Evolutionary conservation across 2,329 filamentous ascomycete species (phyloP).

Genomic region (Colletotrichum somersetense): DNA sequence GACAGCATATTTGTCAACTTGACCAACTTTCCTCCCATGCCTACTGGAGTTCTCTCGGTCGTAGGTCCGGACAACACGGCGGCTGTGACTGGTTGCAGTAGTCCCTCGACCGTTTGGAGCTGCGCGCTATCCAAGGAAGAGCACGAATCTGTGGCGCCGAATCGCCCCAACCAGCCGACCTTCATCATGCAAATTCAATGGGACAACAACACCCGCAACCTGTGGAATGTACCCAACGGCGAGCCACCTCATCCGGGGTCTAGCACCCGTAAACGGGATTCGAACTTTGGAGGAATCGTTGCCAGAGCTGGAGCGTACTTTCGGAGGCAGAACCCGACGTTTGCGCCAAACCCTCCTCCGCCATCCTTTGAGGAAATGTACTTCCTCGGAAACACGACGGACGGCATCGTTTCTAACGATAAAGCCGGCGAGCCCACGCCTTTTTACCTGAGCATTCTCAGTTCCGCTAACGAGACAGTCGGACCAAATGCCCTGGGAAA

Average conservation of each 20-base stretch:
- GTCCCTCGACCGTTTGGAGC: constrained; percentile 83
- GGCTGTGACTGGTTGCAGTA: constrained; percentile 77
- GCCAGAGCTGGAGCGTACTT: constrained; percentile 40
- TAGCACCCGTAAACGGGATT: constrained; percentile 17
- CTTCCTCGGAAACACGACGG: constrained; percentile 89
- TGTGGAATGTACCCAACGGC: constrained; percentile 63
- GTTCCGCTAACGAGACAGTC: constrained; percentile 55
- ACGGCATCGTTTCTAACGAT: constrained; percentile 72
- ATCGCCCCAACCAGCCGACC: constrained; percentile 77
- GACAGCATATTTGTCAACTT: constrained; percentile 82
- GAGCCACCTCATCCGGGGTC: constrained; percentile 47
- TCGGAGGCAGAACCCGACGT: constrained; percentile 47
- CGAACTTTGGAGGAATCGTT: constrained; percentile 26
- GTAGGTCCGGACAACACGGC: constrained; percentile 77
- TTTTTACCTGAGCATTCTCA: constrained; percentile 84
- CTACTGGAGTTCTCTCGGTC: constrained; percentile 84
- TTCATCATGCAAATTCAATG: constrained; percentile 85
- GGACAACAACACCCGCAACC: constrained; percentile 68
- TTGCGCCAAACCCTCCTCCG: constrained; percentile 67
- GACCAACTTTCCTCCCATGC: constrained; percentile 88
- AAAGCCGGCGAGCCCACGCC: constrained; percentile 90
- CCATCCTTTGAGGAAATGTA: constrained; percentile 77
- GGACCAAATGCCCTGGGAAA: constrained; percentile 47
- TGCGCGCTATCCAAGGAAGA: constrained; percentile 86
- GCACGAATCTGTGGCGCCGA: constrained; percentile 73